Base-by-base conservation (phyloP, 1,284 basidiomycete genomes). In the Tilletia setariae region DNA sequence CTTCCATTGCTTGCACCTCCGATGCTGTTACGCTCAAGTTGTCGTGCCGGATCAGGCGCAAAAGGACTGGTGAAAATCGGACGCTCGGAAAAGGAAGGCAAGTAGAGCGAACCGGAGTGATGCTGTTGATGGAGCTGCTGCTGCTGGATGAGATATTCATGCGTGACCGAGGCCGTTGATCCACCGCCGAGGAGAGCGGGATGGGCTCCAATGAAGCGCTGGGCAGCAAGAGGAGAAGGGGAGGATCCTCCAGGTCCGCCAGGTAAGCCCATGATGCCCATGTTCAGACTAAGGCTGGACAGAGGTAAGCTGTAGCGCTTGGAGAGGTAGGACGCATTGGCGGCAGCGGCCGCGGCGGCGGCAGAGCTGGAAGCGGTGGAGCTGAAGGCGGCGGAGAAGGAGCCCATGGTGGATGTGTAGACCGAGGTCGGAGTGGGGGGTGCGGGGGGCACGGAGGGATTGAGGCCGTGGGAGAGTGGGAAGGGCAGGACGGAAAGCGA, bases 261-360 rank as follows among this genome's bases (percentile, higher is more conserved):
- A n/a, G 56, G 56, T 13, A 61, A 42, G 40, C 62, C 62, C 62
- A 43, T 46, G 62, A 63, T 63, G 32, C 62, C 62, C 42, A 63
- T 46, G 21, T 63, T 46, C 4, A 63, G 40, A 40, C 62, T 43
- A 19, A 63, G 40, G 23, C 62, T 63, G 1, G 62, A 63, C 42
- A 77, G 70, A 7, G 77, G 77, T 21, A 79, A 63, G 44, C 75
- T 76, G 68, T 72, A 74, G 42, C 77, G 71, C 51, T 79, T 79
- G 66, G 66, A 74, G 30, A 74, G 76, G 53, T 76, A 77, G 42
- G 64, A 51, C 16, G 70, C 59, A 72, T 42, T 71, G 67, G 40
- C 49, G 7, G 53, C 68, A 68, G 66, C 71, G 59, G 65, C 71
- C 65, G n/a, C 70, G 67, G 6, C 69, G 65, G 15, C 68, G 42